phyloP scores from a whole-genome alignment of 345 rosid genomes.

The Brassica napus region DNA sequence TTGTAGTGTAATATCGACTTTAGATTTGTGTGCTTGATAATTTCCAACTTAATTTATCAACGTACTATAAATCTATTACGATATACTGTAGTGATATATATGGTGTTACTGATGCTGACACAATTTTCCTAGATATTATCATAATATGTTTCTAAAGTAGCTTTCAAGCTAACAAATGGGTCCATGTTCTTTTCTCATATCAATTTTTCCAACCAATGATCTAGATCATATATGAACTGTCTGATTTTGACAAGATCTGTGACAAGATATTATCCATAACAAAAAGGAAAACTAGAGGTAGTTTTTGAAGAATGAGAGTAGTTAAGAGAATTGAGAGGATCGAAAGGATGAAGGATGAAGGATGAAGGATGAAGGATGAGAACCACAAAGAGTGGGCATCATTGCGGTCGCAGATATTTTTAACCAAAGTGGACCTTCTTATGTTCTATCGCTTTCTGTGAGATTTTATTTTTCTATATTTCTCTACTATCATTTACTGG shows the following conservation, averaged over 20 bases:
- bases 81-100: slow-evolving; percentile 7
- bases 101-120: slow-evolving; percentile 24
- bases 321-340: slow-evolving; percentile 27
- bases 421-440: slow-evolving; percentile 42
- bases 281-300: neutral
- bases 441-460: slow-evolving; percentile 15
- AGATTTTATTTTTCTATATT: neutral
- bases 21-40: neutral
- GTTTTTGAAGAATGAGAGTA: slow-evolving; percentile 21
- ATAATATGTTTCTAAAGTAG: slow-evolving; percentile 12
- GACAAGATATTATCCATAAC: slow-evolving; percentile 39
- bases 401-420: slow-evolving; percentile 30
- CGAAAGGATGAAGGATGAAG: neutral
- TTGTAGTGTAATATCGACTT: neutral
- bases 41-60: neutral
- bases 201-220: slow-evolving; percentile 32
- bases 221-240: slow-evolving; percentile 31
- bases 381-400: slow-evolving; percentile 39
- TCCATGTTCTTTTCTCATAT: slow-evolving; percentile 26
- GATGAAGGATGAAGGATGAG: slow-evolving; percentile 9
- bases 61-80: slow-evolving; percentile 18
- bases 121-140: neutral
- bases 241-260: slow-evolving; percentile 39
- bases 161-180: slow-evolving; percentile 35
- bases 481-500: neutral